Evolutionary conservation across 129 eudicot genomes (phyloP), one percentile per base, ranked within the genome.

Genomic region (Escallonia herrerae): DNA sequence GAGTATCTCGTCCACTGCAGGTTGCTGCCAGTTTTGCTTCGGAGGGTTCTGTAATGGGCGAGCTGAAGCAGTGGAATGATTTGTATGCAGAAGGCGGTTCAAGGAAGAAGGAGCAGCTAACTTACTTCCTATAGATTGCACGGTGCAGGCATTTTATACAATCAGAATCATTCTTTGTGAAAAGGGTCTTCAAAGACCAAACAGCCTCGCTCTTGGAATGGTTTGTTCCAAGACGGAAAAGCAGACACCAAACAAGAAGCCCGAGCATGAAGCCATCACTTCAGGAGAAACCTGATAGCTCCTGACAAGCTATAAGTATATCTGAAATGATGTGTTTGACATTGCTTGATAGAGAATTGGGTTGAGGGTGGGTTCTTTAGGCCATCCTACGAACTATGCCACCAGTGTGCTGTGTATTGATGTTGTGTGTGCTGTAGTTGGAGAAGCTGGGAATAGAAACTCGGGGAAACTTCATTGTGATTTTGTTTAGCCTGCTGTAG

Each of bases 21-120:
- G 97, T 90, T 60, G 91, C 97, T 40, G 90, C 97, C 3, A 90
- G 97, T 80, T 90, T 83, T 75, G 90, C 91, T 57, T 70, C 91
- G 1, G 97, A 77, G 75, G 97, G 95, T 60, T 60, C 83, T 10
- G 52, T 86, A 65, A 90, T 90, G 97, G 70, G 72, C 6, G 97
- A 90, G 75, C 84, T 90, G 66, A 73, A 79, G 83, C 89, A 90
- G 60, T 90, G 97, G 97, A 90, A 90, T 62, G 95, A 81, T 4
- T 77, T 83, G 48, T 90, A 83, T 51, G 97, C 95, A 64, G 97
- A 90, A 84, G 97, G 97, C 38, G 97, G 95, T n/a, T 79, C 91
- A 48, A 90, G 97, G 76, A 90, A 90, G 81, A 90, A 77, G 73
- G 80, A 90, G 62, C 95, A 90, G 65, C 55, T 86, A 51, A 74